phyloP scores from a whole-genome alignment of 2,329 filamentous ascomycete species.

The Microsporum ferrugineum region DNA sequence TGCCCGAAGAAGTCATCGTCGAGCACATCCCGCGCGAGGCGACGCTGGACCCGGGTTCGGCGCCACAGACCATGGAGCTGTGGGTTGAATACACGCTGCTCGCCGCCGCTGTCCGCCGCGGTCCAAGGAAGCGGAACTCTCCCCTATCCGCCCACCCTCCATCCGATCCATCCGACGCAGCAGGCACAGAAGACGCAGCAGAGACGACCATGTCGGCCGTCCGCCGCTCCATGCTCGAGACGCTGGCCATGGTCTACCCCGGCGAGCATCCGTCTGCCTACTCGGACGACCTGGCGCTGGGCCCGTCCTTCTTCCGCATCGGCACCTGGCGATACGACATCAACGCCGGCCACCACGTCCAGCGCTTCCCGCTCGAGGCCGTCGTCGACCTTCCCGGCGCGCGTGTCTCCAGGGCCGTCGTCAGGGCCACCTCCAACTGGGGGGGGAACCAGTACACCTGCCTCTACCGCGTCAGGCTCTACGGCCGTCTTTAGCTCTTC shows the following conservation, averaged over 20 bases:
- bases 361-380: slow-evolving; percentile 30
- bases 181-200: not conserved
- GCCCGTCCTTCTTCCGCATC: slow-evolving; percentile 29
- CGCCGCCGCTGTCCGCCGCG: slow-evolving; percentile 1
- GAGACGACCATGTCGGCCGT: not conserved
- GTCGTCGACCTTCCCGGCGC: slow-evolving; percentile 27
- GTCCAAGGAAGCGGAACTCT: not conserved
- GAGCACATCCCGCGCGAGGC: slow-evolving; percentile 58
- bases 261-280: slow-evolving; percentile 24
- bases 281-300: slow-evolving; percentile 28
- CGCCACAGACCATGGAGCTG: slow-evolving; percentile 58
- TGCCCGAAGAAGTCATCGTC: slow-evolving; percentile 58
- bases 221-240: not conserved
- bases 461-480: slow-evolving; percentile 36
- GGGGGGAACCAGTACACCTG: slow-evolving; percentile 32
- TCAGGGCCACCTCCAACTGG: slow-evolving; percentile 36
- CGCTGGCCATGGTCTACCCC: slow-evolving; percentile 22
- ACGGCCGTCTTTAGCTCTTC: slow-evolving; percentile 23
- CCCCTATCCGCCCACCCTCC: not conserved
- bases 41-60: slow-evolving; percentile 48
- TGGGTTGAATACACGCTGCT: slow-evolving; percentile 49
- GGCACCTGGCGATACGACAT: slow-evolving; percentile 32
- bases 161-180: not conserved
- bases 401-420: slow-evolving; percentile 30
- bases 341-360: slow-evolving; percentile 24